These are phyloP conservation scores for Penicillium manginii DNA, from an alignment of 495 filamentous ascomycete genomes.

Conservation along the genomic window DNA sequence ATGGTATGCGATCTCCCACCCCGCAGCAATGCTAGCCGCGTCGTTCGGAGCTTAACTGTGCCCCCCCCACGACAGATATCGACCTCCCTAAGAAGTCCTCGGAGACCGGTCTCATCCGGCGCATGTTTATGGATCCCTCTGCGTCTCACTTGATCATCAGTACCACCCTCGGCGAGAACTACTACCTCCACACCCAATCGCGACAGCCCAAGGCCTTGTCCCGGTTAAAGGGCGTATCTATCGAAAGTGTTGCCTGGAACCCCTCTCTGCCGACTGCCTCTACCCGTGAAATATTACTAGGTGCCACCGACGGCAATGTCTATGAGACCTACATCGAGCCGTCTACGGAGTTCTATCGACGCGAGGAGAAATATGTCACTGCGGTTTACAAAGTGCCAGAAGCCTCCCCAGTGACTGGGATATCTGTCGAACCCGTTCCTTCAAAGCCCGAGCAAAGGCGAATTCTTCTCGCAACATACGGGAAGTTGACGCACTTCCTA, in stretches of 20 bases:
- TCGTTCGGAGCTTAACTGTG: constrained; percentile 20
- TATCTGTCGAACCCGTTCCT: constrained; percentile 76
- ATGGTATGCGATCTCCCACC: constrained; percentile 59
- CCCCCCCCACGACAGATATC: constrained; percentile 66
- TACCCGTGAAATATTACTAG: constrained; percentile 92
- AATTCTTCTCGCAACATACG: constrained; percentile 76
- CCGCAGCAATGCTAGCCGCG: constrained; percentile 23
- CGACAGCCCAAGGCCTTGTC: constrained; percentile 81
- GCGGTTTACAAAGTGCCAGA: constrained; percentile 77
- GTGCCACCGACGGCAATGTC: constrained; percentile 87
- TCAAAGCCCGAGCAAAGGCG: constrained; percentile 69
- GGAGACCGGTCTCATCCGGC: constrained; percentile 87
- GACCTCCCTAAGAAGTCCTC: constrained; percentile 93
- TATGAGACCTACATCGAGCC: constrained; percentile 97
- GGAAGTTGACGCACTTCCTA: constrained; percentile 73
- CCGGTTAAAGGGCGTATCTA: constrained; percentile 79
- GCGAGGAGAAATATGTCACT: constrained; percentile 91
- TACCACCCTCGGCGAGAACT: constrained; percentile 92
- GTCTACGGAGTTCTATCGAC: constrained; percentile 87
- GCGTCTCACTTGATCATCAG: constrained; percentile 92
- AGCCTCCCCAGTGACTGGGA: constrained; percentile 73
- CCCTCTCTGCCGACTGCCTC: constrained; percentile 94
- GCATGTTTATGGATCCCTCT: constrained; percentile 95
- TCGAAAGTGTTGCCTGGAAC: constrained; percentile 94
- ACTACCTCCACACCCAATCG: constrained; percentile 95